Evolutionary conservation across 2,329 filamentous ascomycete genomes (phyloP).

Genomic region (Aspergillus candidus): DNA sequence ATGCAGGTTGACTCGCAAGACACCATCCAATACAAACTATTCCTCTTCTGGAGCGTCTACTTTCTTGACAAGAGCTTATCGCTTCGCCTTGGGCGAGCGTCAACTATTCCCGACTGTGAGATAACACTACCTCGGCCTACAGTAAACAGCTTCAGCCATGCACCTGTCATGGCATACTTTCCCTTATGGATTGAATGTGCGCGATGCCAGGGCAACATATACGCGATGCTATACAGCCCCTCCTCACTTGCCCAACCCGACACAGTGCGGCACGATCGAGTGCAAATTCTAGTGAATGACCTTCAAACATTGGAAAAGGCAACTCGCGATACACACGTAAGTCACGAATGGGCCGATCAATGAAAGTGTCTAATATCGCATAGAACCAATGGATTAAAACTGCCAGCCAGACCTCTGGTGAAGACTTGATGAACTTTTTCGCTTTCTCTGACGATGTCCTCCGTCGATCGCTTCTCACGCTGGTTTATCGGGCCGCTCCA

Average conservation of each 20-base stretch:
- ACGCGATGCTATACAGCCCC: conserved; percentile 1
- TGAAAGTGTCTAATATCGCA: background rate
- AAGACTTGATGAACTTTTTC: background rate
- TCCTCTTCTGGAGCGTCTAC: conserved; percentile 10
- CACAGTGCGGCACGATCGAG: background rate
- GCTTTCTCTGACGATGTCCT: background rate
- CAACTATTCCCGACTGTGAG: conserved; percentile 6
- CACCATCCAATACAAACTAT: background rate
- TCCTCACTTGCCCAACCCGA: background rate
- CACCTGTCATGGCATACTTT: background rate
- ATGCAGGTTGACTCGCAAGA: background rate
- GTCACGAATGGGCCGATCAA: background rate
- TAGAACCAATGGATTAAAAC: too few species aligned
- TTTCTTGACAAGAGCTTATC: conserved; percentile 7
- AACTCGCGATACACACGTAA: background rate
- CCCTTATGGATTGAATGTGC: background rate
- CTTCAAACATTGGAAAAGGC: background rate
- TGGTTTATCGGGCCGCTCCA: background rate
- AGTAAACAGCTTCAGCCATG: background rate
- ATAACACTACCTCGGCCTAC: too few species aligned
- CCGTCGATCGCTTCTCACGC: background rate
- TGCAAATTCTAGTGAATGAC: background rate
- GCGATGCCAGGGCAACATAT: background rate
- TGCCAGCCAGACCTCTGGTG: too few species aligned
- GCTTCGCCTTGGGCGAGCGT: conserved; percentile 6